Base-by-base conservation (phyloP, 176 grass and related monocot genomes). In the Zoysia japonica region DNA sequence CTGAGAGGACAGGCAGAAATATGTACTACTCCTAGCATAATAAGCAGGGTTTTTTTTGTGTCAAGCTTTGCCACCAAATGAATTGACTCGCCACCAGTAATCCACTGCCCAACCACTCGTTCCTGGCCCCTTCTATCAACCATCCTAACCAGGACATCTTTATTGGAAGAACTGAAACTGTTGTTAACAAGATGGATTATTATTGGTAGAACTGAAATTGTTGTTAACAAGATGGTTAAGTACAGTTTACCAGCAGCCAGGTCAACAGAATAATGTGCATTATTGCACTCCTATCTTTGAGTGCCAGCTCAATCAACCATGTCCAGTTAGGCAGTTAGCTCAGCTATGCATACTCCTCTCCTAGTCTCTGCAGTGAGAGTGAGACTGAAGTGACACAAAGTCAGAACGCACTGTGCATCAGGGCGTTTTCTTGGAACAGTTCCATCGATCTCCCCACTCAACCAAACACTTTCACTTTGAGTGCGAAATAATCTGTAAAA, bases 51-150 rank as follows among this genome's bases (percentile, higher is more conserved):
- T 28, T 28, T 28, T 59, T 59, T 42, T 66, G 79, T 12, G 48
- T 70, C 70, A 80, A 56, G 86, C 66, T 85, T 85, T 71, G 40
- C 77, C 47, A 88, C 77, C 76, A 84, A 88, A 88, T 75, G 76
- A 88, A 84, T 80, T 76, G 77, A 89, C 82, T 55, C 67, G 59
- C n/a, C 77, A 85, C 82, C 78, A 40, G 72, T 85, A 84, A 75
- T 80, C 49, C 37, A 77, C 35, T 60, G n/a, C 13, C 70, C 56
- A 89, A 44, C 43, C 57, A 81, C 77, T 57, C 36, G 59, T 76
- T 28, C 9, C 20, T 63, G 71, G 68, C 38, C 76, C 71, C 42
- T 75, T 40, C 70, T 70, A 67, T 78, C 42, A 66, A 41, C 60
- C 62, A 67, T 66, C 85, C 72, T 73, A 76, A 47, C 70, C 35